Evolutionary conservation across 78 protist species (phyloP), one percentile per base, ranked within the genome.

Genomic region (Dictyostelium capitatum): DNA sequence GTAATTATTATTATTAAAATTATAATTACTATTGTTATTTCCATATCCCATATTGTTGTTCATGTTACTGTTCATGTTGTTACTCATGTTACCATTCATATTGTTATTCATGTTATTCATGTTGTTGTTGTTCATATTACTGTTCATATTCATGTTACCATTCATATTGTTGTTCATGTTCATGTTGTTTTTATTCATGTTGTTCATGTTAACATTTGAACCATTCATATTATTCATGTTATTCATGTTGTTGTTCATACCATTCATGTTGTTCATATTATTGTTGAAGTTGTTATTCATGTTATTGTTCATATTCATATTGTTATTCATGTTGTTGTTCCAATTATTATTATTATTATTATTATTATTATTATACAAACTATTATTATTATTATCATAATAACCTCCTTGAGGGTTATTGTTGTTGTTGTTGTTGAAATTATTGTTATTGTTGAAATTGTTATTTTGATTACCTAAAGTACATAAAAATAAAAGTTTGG

Each of bases 381-480:
- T 56, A 30, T 8, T 17, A 78, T 78, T 78, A 54, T 28, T 54
- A 78, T 46, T 78, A 54, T 51, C 12, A 51, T 53, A 48, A 37
- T 37, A 37, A 37, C 43, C 43, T 37, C 43, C 43, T 37, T 17
- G 6, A 53, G 25, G 2, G 10, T 17, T 30, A 4, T 14, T 28
- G 1, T 11, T 23, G 50, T 20, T 83, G 11, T 11, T 59, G 7
- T 82, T 80, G 30, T 17, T 62, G 28, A 25, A 62, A 10, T 20
- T 56, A 47, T 80, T 80, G 14, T 43, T 69, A 50, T 51, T 75
- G 51, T 75, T 82, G 64, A 11, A 25, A 25, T 62, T 25, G 70
- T 62, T 62, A 62, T 62, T 62, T 62, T 82, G 43, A 19, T 46
- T 82, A 56, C 78, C 78, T 70, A 32, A 62, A 37, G 62, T 54